These are phyloP conservation scores for Coprinopsis cinerea DNA, from an alignment of 768 basidiomycete species.

Conservation along the genomic window DNA sequence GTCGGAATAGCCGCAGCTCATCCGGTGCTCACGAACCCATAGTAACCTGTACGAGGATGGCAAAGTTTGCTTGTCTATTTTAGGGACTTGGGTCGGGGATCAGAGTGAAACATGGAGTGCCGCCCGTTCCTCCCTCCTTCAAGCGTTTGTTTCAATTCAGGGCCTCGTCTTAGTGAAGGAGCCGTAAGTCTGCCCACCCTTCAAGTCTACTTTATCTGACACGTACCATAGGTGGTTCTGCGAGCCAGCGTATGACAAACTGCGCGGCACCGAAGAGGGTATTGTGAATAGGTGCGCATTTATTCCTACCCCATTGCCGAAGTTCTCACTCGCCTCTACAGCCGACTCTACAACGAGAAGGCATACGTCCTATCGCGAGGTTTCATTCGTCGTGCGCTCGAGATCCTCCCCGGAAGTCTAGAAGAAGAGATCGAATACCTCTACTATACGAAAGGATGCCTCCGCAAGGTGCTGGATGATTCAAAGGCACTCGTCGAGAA, in stretches of 20 bases:
- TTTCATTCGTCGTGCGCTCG: slow-evolving; percentile 85
- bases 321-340: slow-evolving; percentile 23
- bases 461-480: slow-evolving; percentile 63
- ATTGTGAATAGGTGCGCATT: slow-evolving; percentile 67
- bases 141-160: slow-evolving; percentile 91
- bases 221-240: slow-evolving; percentile 65
- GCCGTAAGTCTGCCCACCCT: slow-evolving; percentile 54
- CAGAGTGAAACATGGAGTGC: slow-evolving; percentile 84
- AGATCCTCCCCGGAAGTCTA: slow-evolving; percentile 66
- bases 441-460: slow-evolving; percentile 58
- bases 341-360: slow-evolving; percentile 90
- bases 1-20: not conserved
- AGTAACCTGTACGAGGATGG: slow-evolving; percentile 94
- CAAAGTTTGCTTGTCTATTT: slow-evolving; percentile 87
- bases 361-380: slow-evolving; percentile 87
- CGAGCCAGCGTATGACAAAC: slow-evolving; percentile 90
- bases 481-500: slow-evolving; percentile 61
- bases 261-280: slow-evolving; percentile 86
- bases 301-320: not conserved
- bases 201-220: not conserved
- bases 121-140: slow-evolving; percentile 77
- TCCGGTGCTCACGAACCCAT: not conserved
- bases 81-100: slow-evolving; percentile 92
- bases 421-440: slow-evolving; percentile 69
- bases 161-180: slow-evolving; percentile 90